Conservation (phyloP, 1,139 yeast species). For the Yamadazyma atlantica region DNA sequence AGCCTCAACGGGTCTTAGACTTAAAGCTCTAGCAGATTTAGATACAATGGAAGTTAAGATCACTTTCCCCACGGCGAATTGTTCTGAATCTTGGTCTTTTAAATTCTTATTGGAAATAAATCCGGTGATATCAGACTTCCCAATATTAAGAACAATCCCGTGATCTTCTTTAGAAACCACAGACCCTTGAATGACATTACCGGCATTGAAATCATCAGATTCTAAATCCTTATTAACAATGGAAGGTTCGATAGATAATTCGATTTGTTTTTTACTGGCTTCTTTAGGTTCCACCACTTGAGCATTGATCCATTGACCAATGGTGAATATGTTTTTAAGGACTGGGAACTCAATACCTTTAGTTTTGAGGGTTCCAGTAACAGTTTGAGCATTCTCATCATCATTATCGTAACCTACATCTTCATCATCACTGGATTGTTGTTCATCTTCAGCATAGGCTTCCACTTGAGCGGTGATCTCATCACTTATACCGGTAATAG, state of each 20-base stretch:
- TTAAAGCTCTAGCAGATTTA: conserved; percentile 59
- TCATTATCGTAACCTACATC: conserved; percentile 39
- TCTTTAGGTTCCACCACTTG: conserved; percentile 52
- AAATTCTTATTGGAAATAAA: conserved; percentile 75
- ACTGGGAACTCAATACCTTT: conserved; percentile 49
- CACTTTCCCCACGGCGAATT: conserved; percentile 41
- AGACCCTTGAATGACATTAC: conserved; percentile 71
- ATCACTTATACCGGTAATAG: conserved; percentile 73
- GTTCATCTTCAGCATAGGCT: conserved; percentile 40
- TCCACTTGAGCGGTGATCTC: conserved; percentile 60
- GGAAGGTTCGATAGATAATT: conserved; percentile 74
- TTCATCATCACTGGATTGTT: conserved; percentile 43
- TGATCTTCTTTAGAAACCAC: conserved; percentile 86
- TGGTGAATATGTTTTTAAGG: conserved; percentile 51
- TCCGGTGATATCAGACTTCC: conserved; percentile 57
- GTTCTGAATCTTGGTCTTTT: conserved; percentile 21
- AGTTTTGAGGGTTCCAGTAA: conserved; percentile 26
- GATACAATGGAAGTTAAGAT: conserved; percentile 47
- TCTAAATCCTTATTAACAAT: conserved; percentile 62
- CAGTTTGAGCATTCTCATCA: conserved; percentile 28
- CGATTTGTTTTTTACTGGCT: conserved; percentile 59
- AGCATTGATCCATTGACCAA: conserved; percentile 90
- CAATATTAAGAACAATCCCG: conserved; percentile 77
- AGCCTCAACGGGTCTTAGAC: conserved; percentile 46
- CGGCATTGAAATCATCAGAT: conserved; percentile 62